Evolutionary conservation across 257 asterid genomes (phyloP), one percentile per base, ranked within the genome.

Genomic region (Galeopsis tetrahit): DNA sequence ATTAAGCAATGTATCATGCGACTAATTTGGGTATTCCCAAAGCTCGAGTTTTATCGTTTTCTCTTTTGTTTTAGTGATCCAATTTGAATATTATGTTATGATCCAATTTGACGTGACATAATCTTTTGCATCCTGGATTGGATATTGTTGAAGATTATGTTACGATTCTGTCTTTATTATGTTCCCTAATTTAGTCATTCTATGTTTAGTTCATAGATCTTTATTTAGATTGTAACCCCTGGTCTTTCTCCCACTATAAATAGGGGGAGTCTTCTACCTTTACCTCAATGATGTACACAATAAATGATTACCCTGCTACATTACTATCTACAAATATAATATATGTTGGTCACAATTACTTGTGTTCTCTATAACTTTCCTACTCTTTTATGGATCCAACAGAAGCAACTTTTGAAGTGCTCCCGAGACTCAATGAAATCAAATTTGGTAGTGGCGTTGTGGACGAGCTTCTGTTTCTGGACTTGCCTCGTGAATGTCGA

Each of bases 321-420:
- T 21, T 21, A 21, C 28, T 21, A 21, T 21, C 28, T 21, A 21
- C 28, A 21, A 21, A 21, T 21, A 21, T 21, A 21, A 21, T 71
- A 31, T 43, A 48, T 48, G 40, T 35, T 55, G 13, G 32, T 39
- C 3, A 17, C 15, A 51, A 65, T 1, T 46, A 48, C 65, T 53
- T 63, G 5, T 68, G 68, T 57, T 53, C 17, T 39, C 57, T 55
- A 56, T 62, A 60, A 64, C 35, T 58, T 66, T 62, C 17, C 10
- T 28, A 38, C 46, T 60, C 48, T 28, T 58, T 36, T 62, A 73
- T 80, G 39, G 43, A 62, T 68, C 75, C 32, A 62, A 69, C 96
- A 95, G 99, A 92, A 85, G 99, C 99, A 71, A 95, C 98, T 72
- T 90, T 81, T 76, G 99, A 95, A 86, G 98, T 92, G 74, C 97